These are phyloP conservation scores for Globisporangium alternatum DNA, from an alignment of 352 stramenopile species.

Conservation along the genomic window DNA sequence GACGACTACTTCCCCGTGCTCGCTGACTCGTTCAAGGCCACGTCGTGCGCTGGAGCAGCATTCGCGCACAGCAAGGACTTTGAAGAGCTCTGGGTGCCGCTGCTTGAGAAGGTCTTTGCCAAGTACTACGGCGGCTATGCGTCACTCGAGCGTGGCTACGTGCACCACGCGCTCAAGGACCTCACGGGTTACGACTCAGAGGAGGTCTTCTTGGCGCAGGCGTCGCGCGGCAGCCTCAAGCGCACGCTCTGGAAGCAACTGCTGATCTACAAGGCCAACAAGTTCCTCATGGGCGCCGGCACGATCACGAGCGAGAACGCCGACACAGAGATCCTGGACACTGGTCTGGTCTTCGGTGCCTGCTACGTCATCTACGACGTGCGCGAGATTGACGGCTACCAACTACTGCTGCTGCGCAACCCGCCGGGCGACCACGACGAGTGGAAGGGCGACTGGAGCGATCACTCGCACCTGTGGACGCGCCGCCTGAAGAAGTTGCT, in stretches of 20 bases:
- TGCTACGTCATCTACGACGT: slow-evolving; percentile 93
- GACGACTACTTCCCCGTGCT: slow-evolving; percentile 91
- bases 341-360: slow-evolving; percentile 87
- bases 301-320: slow-evolving; percentile 83
- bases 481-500: slow-evolving; percentile 84
- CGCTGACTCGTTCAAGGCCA: slow-evolving; percentile 39
- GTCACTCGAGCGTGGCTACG: slow-evolving; percentile 80
- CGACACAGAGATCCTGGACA: slow-evolving; percentile 87
- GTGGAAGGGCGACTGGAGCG: slow-evolving; percentile 94
- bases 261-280: slow-evolving; percentile 78
- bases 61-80: slow-evolving; percentile 87
- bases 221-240: slow-evolving; percentile 81
- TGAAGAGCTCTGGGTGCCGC: slow-evolving; percentile 90
- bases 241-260: slow-evolving; percentile 90
- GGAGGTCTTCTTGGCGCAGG: slow-evolving; percentile 85
- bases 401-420: slow-evolving; percentile 90
- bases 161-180: slow-evolving; percentile 88
- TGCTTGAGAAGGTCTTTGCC: slow-evolving; percentile 92
- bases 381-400: slow-evolving; percentile 74
- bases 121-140: slow-evolving; percentile 92
- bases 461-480: slow-evolving; percentile 90
- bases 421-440: slow-evolving; percentile 89
- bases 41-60: slow-evolving; percentile 68
- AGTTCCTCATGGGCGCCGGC: slow-evolving; percentile 89
- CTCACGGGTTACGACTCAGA: slow-evolving; percentile 88